Conservation (phyloP, 257 asterid species). For the Capsicum rhomboideum region DNA sequence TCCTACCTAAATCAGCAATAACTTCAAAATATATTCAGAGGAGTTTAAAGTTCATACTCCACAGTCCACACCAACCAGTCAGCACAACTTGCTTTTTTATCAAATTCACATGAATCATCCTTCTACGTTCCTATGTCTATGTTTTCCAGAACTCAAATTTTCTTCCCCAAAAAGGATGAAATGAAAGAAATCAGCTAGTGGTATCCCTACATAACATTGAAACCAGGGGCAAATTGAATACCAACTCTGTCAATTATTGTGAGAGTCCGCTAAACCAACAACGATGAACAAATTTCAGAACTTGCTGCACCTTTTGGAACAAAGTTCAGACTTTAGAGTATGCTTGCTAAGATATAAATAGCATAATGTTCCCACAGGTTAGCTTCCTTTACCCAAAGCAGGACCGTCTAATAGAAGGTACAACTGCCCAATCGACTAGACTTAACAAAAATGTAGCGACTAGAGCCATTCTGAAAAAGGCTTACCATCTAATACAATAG, state of each 20-base stretch:
- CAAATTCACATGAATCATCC: not conserved
- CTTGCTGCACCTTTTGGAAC: too few species aligned
- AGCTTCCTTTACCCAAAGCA: too few species aligned
- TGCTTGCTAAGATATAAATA: too few species aligned
- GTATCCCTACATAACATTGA: not conserved
- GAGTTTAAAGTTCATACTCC: not conserved
- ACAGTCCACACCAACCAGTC: not conserved
- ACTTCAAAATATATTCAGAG: too few species aligned
- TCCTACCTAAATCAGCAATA: too few species aligned
- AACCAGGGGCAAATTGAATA: not conserved
- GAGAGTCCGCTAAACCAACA: not conserved
- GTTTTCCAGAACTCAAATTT: not conserved
- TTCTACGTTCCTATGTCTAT: not conserved
- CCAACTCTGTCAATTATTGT: not conserved
- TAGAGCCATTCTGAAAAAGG: not conserved
- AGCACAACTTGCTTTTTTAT: not conserved
- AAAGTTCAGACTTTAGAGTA: too few species aligned
- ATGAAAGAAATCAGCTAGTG: not conserved
- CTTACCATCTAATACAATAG: not conserved
- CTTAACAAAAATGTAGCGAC: not conserved
- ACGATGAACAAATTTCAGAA: too few species aligned
- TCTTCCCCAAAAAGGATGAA: not conserved
- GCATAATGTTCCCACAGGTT: too few species aligned
- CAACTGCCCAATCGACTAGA: not conserved
- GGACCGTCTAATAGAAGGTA: not conserved